Conservation (phyloP, 2,329 filamentous ascomycete genomes). For the Shiraia bambusicola region DNA sequence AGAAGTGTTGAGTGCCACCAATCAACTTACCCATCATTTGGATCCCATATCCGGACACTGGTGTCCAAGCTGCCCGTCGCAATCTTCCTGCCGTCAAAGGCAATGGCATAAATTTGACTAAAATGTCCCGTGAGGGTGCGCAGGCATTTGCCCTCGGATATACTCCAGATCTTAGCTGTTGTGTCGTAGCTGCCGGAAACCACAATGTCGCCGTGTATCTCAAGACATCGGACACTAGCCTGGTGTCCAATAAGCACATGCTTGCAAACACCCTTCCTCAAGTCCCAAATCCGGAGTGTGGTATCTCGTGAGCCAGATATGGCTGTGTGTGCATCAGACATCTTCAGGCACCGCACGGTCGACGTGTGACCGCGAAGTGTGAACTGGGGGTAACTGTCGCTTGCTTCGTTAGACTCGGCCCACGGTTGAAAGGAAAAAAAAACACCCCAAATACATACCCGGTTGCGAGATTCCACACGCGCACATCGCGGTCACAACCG, state of each 20-base stretch:
- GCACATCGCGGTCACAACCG: constrained; percentile 92
- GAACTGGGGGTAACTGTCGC: constrained; percentile 33
- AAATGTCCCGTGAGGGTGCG: constrained; percentile 92
- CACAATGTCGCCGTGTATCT: constrained; percentile 93
- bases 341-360: constrained; percentile 94
- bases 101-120: constrained; percentile 98
- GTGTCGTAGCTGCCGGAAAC: constrained; percentile 99
- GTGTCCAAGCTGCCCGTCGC: constrained; percentile 96
- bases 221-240: constrained; percentile 90
- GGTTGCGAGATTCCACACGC: constrained; percentile 93
- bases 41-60: constrained; percentile 96
- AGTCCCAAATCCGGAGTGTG: constrained; percentile 92
- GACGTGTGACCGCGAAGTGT: constrained; percentile 93
- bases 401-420: constrained; percentile 9
- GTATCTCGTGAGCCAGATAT: constrained; percentile 97
- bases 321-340: constrained; percentile 90
- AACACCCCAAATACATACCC: constrained; percentile 69
- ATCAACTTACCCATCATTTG: constrained; percentile 71
- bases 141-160: constrained; percentile 89
- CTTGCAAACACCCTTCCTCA: constrained; percentile 80
- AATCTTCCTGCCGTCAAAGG: constrained; percentile 90
- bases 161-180: constrained; percentile 95
- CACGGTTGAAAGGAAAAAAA: background rate
- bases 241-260: constrained; percentile 94
- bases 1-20: constrained; percentile 14